Evolutionary conservation across 1,284 basidiomycete genomes (phyloP).

Genomic region (Sanghuangporus sanghuang): DNA sequence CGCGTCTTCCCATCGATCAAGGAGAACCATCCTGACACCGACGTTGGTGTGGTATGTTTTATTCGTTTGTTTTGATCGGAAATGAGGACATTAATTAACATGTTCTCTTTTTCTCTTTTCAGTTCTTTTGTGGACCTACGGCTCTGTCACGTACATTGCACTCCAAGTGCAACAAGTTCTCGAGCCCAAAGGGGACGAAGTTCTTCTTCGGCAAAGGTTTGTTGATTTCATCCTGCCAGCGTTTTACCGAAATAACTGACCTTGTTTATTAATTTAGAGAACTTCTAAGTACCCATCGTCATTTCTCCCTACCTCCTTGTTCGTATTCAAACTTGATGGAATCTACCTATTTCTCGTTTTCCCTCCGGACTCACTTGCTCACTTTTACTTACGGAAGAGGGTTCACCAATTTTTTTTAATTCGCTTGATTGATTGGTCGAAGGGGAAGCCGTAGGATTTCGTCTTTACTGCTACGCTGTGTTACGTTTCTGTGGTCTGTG

Average conservation of each 20-base stretch:
- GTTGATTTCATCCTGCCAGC: neutral
- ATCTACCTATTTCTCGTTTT: neutral
- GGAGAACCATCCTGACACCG: slow-evolving; percentile 78
- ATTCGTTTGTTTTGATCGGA: neutral
- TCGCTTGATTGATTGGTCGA: too few relatives aligned
- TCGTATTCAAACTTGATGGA: neutral
- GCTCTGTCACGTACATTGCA: slow-evolving; percentile 69
- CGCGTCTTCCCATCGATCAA: slow-evolving; percentile 70
- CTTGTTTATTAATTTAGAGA: slow-evolving; percentile 18
- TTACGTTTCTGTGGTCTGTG: too few relatives aligned
- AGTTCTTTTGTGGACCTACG: slow-evolving; percentile 81
- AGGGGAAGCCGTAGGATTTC: too few relatives aligned
- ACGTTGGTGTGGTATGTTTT: slow-evolving; percentile 67
- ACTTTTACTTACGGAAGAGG: too few relatives aligned
- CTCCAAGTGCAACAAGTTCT: slow-evolving; percentile 78
- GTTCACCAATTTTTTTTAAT: too few relatives aligned
- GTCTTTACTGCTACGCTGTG: too few relatives aligned
- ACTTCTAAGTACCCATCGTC: slow-evolving; percentile 19
- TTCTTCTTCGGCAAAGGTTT: slow-evolving; percentile 86
- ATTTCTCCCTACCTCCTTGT: neutral
- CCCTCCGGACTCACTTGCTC: neutral
- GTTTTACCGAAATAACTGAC: neutral
- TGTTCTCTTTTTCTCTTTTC: neutral
- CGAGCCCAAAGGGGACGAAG: slow-evolving; percentile 70
- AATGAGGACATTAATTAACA: neutral